Percentiles rank a stretch among this genome's conserved stretches.
These are phyloP conservation scores for Collariella sp. DNA, from an alignment of 495 filamentous ascomycete genomes.

Conservation along the genomic window DNA sequence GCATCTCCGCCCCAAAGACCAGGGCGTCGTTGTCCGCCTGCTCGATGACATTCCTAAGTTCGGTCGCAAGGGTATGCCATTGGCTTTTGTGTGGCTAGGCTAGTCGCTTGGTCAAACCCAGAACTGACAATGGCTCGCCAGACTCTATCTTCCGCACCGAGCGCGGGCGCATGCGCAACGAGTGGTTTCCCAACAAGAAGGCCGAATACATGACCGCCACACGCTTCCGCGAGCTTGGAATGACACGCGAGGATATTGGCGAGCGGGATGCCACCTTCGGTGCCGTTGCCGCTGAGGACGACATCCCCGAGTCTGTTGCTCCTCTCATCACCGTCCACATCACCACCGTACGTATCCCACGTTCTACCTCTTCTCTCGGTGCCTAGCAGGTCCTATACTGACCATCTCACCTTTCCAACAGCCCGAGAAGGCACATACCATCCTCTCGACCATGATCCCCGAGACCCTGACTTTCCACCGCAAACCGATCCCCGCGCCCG, in stretches of 20 bases:
- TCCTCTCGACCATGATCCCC: slow-evolving; percentile 84
- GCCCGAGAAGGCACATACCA: slow-evolving; percentile 58
- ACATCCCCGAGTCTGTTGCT: background rate
- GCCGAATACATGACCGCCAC: slow-evolving; percentile 40
- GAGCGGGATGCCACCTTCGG: slow-evolving; percentile 34
- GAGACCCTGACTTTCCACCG: slow-evolving; percentile 86
- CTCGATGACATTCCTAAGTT: slow-evolving; percentile 50
- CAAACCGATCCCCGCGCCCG: slow-evolving; percentile 33
- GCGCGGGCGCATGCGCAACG: slow-evolving; percentile 42
- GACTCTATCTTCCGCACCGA: slow-evolving; percentile 39
- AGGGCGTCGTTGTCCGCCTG: slow-evolving; percentile 51
- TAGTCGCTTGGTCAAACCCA: no score
- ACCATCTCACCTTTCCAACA: slow-evolving; percentile 8
- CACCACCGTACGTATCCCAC: slow-evolving; percentile 9
- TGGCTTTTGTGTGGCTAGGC: no score
- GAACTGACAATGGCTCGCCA: slow-evolving; percentile 10
- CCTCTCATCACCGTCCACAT: background rate
- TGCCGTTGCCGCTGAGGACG: slow-evolving; percentile 7
- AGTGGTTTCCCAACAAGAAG: slow-evolving; percentile 35
- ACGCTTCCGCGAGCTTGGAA: slow-evolving; percentile 34
- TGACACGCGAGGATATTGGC: slow-evolving; percentile 33
- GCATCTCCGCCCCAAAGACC: slow-evolving; percentile 20
- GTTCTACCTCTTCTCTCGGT: background rate
- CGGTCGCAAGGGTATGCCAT: slow-evolving; percentile 52
- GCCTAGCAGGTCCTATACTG: slow-evolving; percentile 3